phyloP scores from a whole-genome alignment of 257 asterid species.

The Solanum appendiculatum region DNA sequence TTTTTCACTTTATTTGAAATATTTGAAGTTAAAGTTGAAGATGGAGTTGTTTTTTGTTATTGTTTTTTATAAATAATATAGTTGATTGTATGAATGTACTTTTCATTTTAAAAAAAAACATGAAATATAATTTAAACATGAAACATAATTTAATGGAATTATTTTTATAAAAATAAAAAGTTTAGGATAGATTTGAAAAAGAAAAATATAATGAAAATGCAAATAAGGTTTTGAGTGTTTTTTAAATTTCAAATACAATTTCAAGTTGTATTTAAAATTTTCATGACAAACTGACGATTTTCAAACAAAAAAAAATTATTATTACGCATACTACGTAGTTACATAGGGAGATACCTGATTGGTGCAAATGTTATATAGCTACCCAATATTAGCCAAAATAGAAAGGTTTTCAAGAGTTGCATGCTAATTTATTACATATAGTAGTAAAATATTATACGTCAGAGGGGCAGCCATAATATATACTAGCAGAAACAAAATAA shows the following conservation, averaged over 20 bases:
- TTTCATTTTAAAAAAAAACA: background rate
- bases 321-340: background rate
- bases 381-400: background rate
- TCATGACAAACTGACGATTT: background rate
- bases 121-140: background rate
- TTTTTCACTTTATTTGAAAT: background rate
- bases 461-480: background rate
- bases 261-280: background rate
- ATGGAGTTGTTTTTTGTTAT: too few species aligned
- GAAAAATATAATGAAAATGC: background rate
- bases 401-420: background rate
- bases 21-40: background rate
- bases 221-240: background rate
- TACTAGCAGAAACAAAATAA: too few species aligned
- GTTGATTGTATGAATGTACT: background rate
- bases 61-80: too few species aligned
- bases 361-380: background rate
- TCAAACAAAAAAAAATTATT: too few species aligned
- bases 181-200: background rate
- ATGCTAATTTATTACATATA: too few species aligned
- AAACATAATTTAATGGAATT: background rate
- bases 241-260: background rate
- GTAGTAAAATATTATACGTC: too few species aligned
- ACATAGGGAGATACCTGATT: background rate
- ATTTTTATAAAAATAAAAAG: too few species aligned